Percentiles rank a stretch among this genome's conserved stretches.
phyloP scores from a whole-genome alignment of 2,329 filamentous ascomycete species.

The Neonectria neomacrospora region DNA sequence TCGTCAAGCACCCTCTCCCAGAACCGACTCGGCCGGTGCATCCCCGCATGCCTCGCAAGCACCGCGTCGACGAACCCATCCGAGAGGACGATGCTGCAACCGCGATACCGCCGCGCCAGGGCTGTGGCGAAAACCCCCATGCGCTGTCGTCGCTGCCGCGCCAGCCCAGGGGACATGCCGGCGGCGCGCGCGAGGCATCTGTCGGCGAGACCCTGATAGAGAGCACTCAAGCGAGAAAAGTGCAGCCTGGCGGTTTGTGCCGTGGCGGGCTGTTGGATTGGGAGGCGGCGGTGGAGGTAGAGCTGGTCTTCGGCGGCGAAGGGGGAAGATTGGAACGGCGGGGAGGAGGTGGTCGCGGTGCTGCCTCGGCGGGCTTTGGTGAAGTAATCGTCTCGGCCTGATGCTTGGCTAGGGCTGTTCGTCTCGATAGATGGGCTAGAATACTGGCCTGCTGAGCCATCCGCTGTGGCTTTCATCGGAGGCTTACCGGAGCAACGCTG shows the following conservation, averaged over 20 bases:
- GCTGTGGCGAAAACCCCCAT: constrained; percentile 25
- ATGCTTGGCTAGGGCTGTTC: constrained; percentile 3
- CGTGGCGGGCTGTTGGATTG: constrained; percentile 20
- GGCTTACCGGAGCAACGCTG: neutral
- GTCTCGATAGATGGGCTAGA: constrained; percentile 4
- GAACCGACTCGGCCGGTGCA: constrained; percentile 25
- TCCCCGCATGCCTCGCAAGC: constrained; percentile 14
- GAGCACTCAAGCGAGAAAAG: constrained; percentile 16
- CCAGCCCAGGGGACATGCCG: constrained; percentile 3
- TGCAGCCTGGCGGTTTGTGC: constrained; percentile 7
- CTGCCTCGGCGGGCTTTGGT: neutral
- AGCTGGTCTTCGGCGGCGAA: constrained; percentile 29
- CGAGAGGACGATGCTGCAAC: constrained; percentile 19
- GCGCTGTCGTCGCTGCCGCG: constrained; percentile 13
- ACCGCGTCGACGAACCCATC: constrained; percentile 16
- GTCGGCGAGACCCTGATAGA: constrained; percentile 28
- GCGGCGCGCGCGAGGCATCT: constrained; percentile 17
- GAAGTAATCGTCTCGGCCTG: neutral
- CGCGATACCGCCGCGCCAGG: constrained; percentile 21
- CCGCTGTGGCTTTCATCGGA: neutral
- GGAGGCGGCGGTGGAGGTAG: constrained; percentile 30
- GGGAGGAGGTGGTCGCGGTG: neutral
- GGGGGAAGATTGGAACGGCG: neutral
- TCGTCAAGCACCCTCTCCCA: constrained; percentile 33
- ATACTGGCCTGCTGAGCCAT: neutral